These are phyloP conservation scores for Candida stauntonica DNA, from an alignment of 805 yeast species.

Conservation along the genomic window DNA sequence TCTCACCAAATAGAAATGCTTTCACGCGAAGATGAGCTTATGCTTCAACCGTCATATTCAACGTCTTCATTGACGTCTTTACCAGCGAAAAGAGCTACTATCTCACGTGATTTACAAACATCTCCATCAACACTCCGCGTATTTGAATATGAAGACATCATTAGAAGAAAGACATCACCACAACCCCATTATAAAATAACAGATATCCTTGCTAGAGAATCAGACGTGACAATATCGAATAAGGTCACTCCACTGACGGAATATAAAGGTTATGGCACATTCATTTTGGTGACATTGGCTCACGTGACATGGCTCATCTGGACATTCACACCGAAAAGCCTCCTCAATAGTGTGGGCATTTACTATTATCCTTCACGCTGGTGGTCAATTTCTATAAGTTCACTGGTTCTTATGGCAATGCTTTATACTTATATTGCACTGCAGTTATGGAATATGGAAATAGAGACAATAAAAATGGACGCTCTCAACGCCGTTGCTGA, in stretches of 20 bases:
- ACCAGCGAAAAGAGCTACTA: too few species aligned
- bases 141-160: conserved; percentile 22
- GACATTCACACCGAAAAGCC: conserved; percentile 66
- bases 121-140: background rate
- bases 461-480: conserved; percentile 54
- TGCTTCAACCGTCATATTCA: conserved; percentile 7
- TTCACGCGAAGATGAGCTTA: background rate
- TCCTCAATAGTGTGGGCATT: conserved; percentile 49
- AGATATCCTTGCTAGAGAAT: conserved; percentile 58
- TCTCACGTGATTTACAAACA: too few species aligned
- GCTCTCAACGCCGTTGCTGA: conserved; percentile 68
- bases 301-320: conserved; percentile 60
- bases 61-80: conserved; percentile 7
- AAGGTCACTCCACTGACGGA: conserved; percentile 60
- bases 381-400: conserved; percentile 85
- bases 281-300: conserved; percentile 58
- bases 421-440: conserved; percentile 67
- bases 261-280: conserved; percentile 83
- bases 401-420: conserved; percentile 66
- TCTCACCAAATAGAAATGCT: background rate
- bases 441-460: conserved; percentile 72
- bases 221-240: conserved; percentile 60
- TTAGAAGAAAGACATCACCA: conserved; percentile 11
- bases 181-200: conserved; percentile 27
- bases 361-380: conserved; percentile 82